Evolutionary conservation across 139 green algal genomes (phyloP), one percentile per base, ranked within the genome.

Genomic region (Chlorella ohadii): DNA sequence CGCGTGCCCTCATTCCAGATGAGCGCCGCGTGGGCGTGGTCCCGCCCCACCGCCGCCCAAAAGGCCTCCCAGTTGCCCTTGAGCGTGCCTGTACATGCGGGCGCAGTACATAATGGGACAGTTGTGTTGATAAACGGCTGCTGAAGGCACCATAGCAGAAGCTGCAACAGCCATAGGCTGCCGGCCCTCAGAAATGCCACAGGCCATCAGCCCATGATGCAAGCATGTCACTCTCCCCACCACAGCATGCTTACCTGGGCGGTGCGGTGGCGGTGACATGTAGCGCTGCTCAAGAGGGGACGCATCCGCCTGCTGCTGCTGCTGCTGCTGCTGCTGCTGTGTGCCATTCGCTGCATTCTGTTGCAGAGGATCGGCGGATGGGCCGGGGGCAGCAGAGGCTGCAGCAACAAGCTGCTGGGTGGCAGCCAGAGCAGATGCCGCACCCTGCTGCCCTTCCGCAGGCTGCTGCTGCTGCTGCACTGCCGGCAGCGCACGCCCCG

Each of bases 1-100:
- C 96, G 86, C 2, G 90, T 96, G 39, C 66, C 44, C 84, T 98
- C 93, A 57, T 98, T 97, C 96, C 96, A 99, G 34, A 98, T 92
- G n/a, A 98, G 90, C 23, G 85, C 92, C 17, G 93, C 93, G 63
- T 96, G 92, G 82, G 86, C 89, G 86, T 98, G 94, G 86, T 98
- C 94, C 16, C 82, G 55, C 25, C 47, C 64, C 12, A 90, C 85
- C 1, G 91, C 91, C 25, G 38, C 70, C 95, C 96, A 98, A 55
- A 98, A 93, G 0, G 90, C 94, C 6, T 83, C 84, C 95, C 95
- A 98, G 89, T 98, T 97, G 73, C 91, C 88, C 20, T 79, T 83
- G 33, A 95, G 88, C 15, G 38, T 67, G 56, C 77, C 82, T 85
- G 70, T 76, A 68, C 28, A 47, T 6, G 11, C 7, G 51, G 15